These are phyloP conservation scores for Amanita exitialis DNA, from an alignment of 768 basidiomycete genomes.

Conservation along the genomic window DNA sequence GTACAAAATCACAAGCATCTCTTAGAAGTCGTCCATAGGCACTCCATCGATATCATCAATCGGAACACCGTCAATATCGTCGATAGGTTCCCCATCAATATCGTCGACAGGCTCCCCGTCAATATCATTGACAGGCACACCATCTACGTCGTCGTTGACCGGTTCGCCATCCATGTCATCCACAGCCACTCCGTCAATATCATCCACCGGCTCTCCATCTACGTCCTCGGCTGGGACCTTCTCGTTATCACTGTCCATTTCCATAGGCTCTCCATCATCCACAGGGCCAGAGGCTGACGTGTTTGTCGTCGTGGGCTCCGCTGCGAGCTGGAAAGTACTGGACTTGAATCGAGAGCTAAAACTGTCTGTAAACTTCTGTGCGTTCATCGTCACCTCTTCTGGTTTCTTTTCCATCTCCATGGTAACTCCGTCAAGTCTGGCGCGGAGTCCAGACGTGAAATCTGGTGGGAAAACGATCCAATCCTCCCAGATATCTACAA, in stretches of 20 bases:
- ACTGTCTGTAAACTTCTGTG: slow-evolving; percentile 17
- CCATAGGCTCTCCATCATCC: slow-evolving; percentile 25
- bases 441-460: slow-evolving; percentile 64
- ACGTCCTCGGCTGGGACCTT: slow-evolving; percentile 30
- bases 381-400: slow-evolving; percentile 18
- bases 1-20: background rate
- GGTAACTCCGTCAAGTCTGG: slow-evolving; percentile 58
- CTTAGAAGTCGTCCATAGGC: background rate
- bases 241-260: slow-evolving; percentile 18
- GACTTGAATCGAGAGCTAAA: slow-evolving; percentile 64
- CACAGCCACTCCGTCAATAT: slow-evolving; percentile 25
- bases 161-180: slow-evolving; percentile 33
- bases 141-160: slow-evolving; percentile 27
- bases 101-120: slow-evolving; percentile 35
- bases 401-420: slow-evolving; percentile 18
- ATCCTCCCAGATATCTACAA: slow-evolving; percentile 96
- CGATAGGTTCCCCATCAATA: slow-evolving; percentile 33
- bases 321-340: slow-evolving; percentile 68
- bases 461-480: slow-evolving; percentile 96
- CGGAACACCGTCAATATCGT: slow-evolving; percentile 24
- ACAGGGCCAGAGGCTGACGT: slow-evolving; percentile 16
- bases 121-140: slow-evolving; percentile 30
- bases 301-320: slow-evolving; percentile 21
- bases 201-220: slow-evolving; percentile 27
- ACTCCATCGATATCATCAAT: slow-evolving; percentile 28